Conservation (phyloP, 1,284 basidiomycete species). For the Cryptococcus depauperatus region DNA sequence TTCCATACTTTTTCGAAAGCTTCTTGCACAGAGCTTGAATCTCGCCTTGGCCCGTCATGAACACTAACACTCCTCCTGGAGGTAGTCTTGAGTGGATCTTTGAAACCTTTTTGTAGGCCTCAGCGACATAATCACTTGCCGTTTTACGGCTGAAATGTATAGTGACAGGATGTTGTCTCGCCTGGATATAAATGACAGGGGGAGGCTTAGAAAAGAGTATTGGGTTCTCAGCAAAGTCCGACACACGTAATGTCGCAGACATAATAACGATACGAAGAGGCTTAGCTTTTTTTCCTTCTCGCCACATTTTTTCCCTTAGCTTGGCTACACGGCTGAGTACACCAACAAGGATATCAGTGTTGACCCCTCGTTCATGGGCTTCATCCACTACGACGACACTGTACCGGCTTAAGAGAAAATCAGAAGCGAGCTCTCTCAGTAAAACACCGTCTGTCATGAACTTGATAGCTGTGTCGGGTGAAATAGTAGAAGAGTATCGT, state of each 20-base stretch:
- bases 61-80: constrained; percentile 63
- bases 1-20: constrained; percentile 69
- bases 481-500: constrained; percentile 89
- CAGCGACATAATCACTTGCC: constrained; percentile 74
- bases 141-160: constrained; percentile 89
- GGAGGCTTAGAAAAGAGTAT: constrained; percentile 74
- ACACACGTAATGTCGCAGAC: constrained; percentile 93
- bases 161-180: constrained; percentile 91
- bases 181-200: constrained; percentile 80
- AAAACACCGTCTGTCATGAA: constrained; percentile 99
- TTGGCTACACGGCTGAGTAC: constrained; percentile 86
- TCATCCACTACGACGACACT: constrained; percentile 95
- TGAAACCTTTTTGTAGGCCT: constrained; percentile 80
- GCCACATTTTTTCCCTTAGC: constrained; percentile 81
- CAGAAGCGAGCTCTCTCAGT: constrained; percentile 80
- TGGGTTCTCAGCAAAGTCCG: constrained; percentile 84
- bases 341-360: constrained; percentile 95
- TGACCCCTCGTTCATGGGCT: constrained; percentile 95
- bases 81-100: constrained; percentile 69
- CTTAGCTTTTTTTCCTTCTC: constrained; percentile 55
- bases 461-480: constrained; percentile 83
- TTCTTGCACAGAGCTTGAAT: constrained; percentile 59
- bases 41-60: constrained; percentile 71
- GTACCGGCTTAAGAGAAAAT: constrained; percentile 84
- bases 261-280: constrained; percentile 93